phyloP scores from a whole-genome alignment of 192 early-diverging fungal species.

The Gonapodya prolifera region DNA sequence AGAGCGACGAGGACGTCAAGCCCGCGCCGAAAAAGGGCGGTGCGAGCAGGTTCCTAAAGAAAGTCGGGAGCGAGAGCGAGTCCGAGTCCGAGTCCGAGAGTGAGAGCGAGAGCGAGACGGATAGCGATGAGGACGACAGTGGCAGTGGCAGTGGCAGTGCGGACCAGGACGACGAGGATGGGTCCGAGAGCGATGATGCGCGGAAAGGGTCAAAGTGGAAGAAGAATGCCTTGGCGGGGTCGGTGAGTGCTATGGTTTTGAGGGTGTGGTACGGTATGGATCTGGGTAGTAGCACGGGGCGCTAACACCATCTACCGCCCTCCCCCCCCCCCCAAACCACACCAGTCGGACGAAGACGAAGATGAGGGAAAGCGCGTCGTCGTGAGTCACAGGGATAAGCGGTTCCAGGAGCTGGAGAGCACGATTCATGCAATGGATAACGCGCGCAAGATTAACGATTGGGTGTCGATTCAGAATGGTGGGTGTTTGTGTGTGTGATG shows the following conservation, averaged over 20 bases:
- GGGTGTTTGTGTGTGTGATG: conserved; percentile 5
- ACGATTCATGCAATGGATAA: conserved; percentile 54
- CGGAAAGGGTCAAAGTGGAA: conserved; percentile 4
- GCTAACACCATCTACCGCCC: no score
- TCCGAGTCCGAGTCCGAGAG: conserved; percentile 1
- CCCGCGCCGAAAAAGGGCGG: conserved; percentile 4
- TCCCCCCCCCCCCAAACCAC: no score
- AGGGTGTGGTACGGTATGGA: no score
- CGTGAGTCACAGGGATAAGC: conserved; percentile 75
- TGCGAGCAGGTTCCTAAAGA: no score
- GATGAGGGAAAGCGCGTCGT: conserved; percentile 65
- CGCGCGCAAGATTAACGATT: conserved; percentile 76
- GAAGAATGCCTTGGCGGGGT: not conserved
- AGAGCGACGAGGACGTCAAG: not conserved
- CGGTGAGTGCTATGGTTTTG: not conserved
- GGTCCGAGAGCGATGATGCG: not conserved
- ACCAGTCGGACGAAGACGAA: conserved; percentile 35
- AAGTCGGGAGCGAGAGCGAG: not conserved
- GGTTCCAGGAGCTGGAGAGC: conserved; percentile 65
- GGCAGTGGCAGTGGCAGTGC: not conserved
- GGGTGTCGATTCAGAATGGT: conserved; percentile 70
- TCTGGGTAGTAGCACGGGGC: no score
- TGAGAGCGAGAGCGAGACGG: conserved; percentile 1
- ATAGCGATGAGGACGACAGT: conserved; percentile 1
- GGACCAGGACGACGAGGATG: conserved; percentile 7